Base-by-base conservation (phyloP, 202 grass and related monocot genomes). In the Brachypodium distachyon region DNA sequence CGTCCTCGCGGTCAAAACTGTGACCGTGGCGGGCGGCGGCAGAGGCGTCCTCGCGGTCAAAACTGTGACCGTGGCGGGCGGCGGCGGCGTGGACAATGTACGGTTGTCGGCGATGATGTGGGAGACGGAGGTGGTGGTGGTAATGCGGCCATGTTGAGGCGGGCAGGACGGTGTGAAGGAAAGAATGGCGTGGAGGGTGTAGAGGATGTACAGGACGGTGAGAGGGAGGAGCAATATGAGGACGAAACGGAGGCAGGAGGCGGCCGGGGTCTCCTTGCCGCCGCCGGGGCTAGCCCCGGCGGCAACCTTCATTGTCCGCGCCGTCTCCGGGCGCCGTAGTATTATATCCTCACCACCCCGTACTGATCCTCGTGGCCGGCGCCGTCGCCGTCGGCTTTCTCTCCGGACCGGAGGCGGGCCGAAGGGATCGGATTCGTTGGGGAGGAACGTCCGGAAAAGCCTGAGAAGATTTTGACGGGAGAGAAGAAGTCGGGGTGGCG, bases 151-250 rank as follows among this genome's bases (percentile, higher is more conserved):
- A 18, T 27, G 61, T 10, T 82, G 34, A 43, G 74, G 67, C 3
- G 53, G 29, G 74, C 56, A 61, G 28, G 80, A 59, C 2, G 58
- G 41, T 4, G 69, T 32, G 39, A 72, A 41, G 2, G 79, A 66
- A 39, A 85, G 33, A 53, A 76, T 64, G 44, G 77, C 54, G 68
- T 82, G 83, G 17, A 87, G 16, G 16, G 74, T 75, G 84, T 87
- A 80, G 21, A 90, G 56, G 62, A 90, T 43, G 52, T 90, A 90
- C 12, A 90, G 8, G 66, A 61, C 52, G n/a, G 85, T 73, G n/a
- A 84, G 46, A 9, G 84, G 84, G 10, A 85, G 39, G 12, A 82
- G 69, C 25, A 68, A 50, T 22, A 76, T 73, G 22, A 90, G 32
- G 29, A 87, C 11, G 14, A 53, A 47, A 16, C 82, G 87, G 55